phyloP scores from a whole-genome alignment of 164 flowering plant species.

The Piper betle region DNA sequence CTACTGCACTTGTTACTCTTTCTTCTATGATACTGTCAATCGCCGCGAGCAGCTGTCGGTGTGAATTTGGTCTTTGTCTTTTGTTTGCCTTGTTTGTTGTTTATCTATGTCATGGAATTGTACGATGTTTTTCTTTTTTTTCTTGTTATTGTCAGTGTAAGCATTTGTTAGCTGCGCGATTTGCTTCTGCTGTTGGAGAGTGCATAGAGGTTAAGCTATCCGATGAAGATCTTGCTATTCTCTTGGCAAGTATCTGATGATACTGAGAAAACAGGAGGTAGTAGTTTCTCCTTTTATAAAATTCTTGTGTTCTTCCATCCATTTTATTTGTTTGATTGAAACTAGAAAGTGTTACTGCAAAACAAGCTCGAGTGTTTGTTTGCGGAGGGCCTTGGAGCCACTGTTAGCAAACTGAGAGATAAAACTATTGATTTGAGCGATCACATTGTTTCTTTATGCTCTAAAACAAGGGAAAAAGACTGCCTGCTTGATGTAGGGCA shows the following conservation, averaged over 20 bases:
- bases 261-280: background rate
- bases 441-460: no score
- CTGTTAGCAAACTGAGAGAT: no score
- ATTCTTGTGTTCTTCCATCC: no score
- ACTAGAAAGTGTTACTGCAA: no score
- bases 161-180: constrained; percentile 94
- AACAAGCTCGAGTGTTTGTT: no score
- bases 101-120: background rate
- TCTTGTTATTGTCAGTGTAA: constrained; percentile 44
- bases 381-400: no score
- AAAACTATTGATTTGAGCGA: no score
- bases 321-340: no score
- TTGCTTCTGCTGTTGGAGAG: constrained; percentile 56
- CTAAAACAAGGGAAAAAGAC: no score
- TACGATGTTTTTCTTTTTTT: background rate
- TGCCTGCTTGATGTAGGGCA: no score
- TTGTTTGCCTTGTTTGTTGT: background rate
- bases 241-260: constrained; percentile 51
- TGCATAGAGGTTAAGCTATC: constrained; percentile 65
- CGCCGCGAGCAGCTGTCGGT: constrained; percentile 89
- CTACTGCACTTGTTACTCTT: constrained; percentile 82
- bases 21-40: constrained; percentile 76
- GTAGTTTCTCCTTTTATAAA: background rate
- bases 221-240: constrained; percentile 68
- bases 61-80: background rate